Percentiles rank a stretch among this genome's conserved stretches.
Evolutionary conservation across 1,139 yeast genomes (phyloP).

Genomic region (Debaryomyces psychrophilus): DNA sequence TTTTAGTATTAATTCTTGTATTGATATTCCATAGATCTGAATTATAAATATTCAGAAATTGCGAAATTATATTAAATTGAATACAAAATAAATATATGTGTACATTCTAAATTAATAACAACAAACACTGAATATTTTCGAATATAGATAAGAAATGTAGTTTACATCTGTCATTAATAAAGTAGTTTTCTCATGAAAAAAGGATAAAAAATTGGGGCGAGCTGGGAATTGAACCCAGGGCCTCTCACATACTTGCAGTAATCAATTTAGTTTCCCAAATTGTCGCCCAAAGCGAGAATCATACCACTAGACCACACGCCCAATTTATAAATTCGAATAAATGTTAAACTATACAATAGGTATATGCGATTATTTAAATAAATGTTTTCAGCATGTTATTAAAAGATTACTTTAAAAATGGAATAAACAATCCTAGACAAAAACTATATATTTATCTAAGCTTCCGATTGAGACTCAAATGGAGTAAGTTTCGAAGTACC

Average conservation of each 20-base stretch:
- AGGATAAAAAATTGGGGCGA: constrained; percentile 27
- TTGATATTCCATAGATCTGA: too few species aligned
- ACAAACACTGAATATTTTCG: too few species aligned
- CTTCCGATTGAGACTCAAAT: constrained; percentile 55
- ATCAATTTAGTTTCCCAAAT: constrained; percentile 16
- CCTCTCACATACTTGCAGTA: constrained; percentile 33
- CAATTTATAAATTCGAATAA: constrained; percentile 2
- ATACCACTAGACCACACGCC: constrained; percentile 41
- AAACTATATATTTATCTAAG: constrained; percentile 4
- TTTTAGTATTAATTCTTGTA: too few species aligned
- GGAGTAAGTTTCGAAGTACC: constrained; percentile 73
- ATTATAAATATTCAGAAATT: too few species aligned
- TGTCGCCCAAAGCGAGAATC: constrained; percentile 36
- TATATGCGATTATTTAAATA: neutral
- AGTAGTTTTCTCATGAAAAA: neutral
- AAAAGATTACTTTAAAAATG: too few species aligned
- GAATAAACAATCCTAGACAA: constrained; percentile 2
- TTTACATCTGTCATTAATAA: neutral
- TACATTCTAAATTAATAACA: too few species aligned
- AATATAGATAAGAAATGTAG: too few species aligned
- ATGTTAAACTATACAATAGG: neutral
- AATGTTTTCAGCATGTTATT: too few species aligned
- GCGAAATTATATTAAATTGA: too few species aligned
- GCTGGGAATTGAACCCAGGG: constrained; percentile 40
- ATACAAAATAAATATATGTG: too few species aligned